Conservation (phyloP, 352 stramenopile genomes). For the Phytophthora colocasiae region DNA sequence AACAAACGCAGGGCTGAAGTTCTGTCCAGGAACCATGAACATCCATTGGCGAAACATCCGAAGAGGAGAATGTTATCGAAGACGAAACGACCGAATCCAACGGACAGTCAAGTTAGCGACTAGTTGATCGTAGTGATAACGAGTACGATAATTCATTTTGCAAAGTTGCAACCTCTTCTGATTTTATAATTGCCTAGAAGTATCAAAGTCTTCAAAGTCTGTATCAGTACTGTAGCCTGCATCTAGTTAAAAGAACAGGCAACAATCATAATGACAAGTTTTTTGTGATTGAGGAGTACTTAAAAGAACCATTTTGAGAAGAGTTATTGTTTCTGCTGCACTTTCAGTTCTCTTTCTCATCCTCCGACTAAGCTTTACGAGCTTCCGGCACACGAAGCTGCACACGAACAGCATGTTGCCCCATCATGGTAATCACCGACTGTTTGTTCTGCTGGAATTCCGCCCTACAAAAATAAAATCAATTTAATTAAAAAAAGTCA, state of each 20-base stretch:
- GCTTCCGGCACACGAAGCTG: constrained; percentile 73
- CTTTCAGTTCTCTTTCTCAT: not conserved
- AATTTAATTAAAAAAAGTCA: not conserved
- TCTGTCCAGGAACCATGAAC: constrained; percentile 51
- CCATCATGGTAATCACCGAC: constrained; percentile 78
- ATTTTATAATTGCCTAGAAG: too few relatives aligned
- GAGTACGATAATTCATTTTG: too few relatives aligned
- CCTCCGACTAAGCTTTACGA: constrained; percentile 55
- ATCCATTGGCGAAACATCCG: constrained; percentile 69
- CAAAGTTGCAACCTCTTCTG: too few relatives aligned
- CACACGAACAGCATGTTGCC: constrained; percentile 70
- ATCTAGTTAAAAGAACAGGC: too few relatives aligned
- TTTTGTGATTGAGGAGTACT: constrained; percentile 23
- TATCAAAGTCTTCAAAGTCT: too few relatives aligned
- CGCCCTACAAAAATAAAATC: constrained; percentile 30
- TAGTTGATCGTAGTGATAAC: constrained; percentile 2
- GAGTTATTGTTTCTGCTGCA: not conserved
- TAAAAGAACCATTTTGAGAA: not conserved
- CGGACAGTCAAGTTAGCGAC: constrained; percentile 10
- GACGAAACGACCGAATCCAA: not conserved
- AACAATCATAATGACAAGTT: constrained; percentile 4
- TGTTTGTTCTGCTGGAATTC: constrained; percentile 80
- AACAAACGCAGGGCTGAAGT: constrained; percentile 71
- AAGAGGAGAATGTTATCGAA: constrained; percentile 45
- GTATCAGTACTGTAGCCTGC: too few relatives aligned